Evolutionary conservation across 2,329 filamentous ascomycete species (phyloP), one percentile per base, ranked within the genome.

Genomic region (Aphanocladium album): DNA sequence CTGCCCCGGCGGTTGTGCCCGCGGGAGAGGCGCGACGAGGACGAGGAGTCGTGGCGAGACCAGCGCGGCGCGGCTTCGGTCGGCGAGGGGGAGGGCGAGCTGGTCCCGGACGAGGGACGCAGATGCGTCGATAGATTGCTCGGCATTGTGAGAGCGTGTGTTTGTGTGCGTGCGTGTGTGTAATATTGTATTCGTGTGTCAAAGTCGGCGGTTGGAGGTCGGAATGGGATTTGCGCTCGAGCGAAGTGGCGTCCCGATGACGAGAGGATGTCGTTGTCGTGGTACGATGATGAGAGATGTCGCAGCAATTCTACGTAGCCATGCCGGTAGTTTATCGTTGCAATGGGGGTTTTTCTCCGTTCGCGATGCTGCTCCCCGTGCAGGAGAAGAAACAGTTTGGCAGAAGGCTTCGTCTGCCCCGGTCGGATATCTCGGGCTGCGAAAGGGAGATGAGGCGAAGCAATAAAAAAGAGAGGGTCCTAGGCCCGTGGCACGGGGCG

Each of bases 21-120:
- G 19, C 47, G 73, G n/a, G 79, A 79, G 19, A 79, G 72, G 25
- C 79, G 79, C n/a, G n/a, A n/a, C n/a, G n/a, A n/a, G 23, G 73
- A 73, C 53, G 69, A 64, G 63, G 72, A 64, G 33, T 35, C 23
- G 55, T 61, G 60, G 23, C 67, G 71, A 17, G 69, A 70, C 72
- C 74, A 79, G 17, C 81, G 79, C 27, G 82, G 80, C 6, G 35
- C 19, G 7, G 35, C 35, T 12, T 46, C 37, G 37, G 37, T 25
- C 9, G 35, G 69, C 25, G 65, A 43, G 35, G 35, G 69, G 27
- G 65, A 43, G 21, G 67, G 70, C 33, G 72, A 69, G 52, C 69
- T 66, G 25, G 72, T 71, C 11, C n/a, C n/a, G n/a, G 72, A 68
- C 12, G 73, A 71, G 50, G 57, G 25, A 37, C 57, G 57, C 35